Evolutionary conservation across 2,329 filamentous ascomycete genomes (phyloP).

Genomic region (Fusarium agapanthi): DNA sequence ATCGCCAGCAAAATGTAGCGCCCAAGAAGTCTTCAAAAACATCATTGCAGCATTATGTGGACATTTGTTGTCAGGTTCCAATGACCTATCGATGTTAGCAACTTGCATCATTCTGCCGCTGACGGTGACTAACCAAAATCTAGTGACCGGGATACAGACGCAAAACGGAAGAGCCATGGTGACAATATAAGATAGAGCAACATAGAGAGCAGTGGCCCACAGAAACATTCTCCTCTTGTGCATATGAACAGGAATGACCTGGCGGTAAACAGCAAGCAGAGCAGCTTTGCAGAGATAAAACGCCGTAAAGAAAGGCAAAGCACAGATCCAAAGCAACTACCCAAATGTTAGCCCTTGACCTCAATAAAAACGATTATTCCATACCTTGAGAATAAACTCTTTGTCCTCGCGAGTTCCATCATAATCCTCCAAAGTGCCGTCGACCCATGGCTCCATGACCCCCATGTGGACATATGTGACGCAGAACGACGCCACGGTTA

Average conservation of each 20-base stretch:
- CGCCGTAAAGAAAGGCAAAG: constrained; percentile 17
- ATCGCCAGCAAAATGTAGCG: constrained; percentile 20
- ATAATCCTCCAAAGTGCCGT: background rate
- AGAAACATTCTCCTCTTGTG: constrained; percentile 17
- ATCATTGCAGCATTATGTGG: background rate
- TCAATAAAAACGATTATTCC: fast-evolving
- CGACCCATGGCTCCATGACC: constrained; percentile 1
- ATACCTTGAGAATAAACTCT: background rate
- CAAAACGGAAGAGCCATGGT: constrained; percentile 5
- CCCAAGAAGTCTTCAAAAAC: constrained; percentile 5
- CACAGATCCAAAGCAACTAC: constrained; percentile 19
- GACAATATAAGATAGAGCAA: background rate
- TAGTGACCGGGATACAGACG: constrained; percentile 1
- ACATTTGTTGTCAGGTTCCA: background rate
- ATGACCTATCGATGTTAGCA: background rate
- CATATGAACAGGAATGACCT: constrained; percentile 23
- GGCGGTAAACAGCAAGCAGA: constrained; percentile 10
- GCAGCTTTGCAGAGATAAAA: constrained; percentile 30
- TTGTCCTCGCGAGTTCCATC: background rate
- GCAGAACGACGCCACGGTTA: background rate
- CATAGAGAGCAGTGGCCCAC: background rate
- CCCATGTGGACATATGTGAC: constrained; percentile 4
- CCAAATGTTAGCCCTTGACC: background rate
- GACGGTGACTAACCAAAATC: constrained; percentile 4
- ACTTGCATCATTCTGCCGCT: fast-evolving